Conservation (phyloP, 2,329 filamentous ascomycete genomes). For the Chlorencoelia australis region DNA sequence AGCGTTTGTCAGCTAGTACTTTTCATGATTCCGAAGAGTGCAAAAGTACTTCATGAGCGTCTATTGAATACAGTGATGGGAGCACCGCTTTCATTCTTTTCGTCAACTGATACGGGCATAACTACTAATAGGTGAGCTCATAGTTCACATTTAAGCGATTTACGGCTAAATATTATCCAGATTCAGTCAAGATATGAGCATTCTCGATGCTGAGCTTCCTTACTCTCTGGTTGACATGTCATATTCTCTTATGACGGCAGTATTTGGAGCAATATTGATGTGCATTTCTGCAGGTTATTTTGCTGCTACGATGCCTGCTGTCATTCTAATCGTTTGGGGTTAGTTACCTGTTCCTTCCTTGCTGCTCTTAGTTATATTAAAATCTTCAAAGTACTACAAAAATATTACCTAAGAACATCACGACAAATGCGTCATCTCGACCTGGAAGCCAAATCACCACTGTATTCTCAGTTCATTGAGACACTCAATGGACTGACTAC, state of each 20-base stretch:
- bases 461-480: constrained; percentile 40
- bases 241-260: constrained; percentile 28
- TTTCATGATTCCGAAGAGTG: constrained; percentile 41
- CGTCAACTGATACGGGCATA: constrained; percentile 15
- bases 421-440: constrained; percentile 41
- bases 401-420: constrained; percentile 37
- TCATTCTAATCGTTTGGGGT: constrained; percentile 24
- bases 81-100: constrained; percentile 30
- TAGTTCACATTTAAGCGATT: not conserved
- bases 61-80: constrained; percentile 36
- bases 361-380: not conserved
- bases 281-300: constrained; percentile 28
- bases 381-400: constrained; percentile 25
- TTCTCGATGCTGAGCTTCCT: constrained; percentile 21
- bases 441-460: constrained; percentile 34
- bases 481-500: constrained; percentile 35
- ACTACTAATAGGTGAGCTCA: constrained; percentile 14
- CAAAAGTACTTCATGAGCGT: constrained; percentile 37
- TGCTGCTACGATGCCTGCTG: constrained; percentile 32
- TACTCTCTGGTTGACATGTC: constrained; percentile 10
- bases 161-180: constrained; percentile 2
- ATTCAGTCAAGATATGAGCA: constrained; percentile 19
- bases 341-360: not conserved
- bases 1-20: constrained; percentile 32
- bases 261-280: constrained; percentile 29